Base-by-base conservation (phyloP, 495 filamentous ascomycete species). In the Aspergillus nanangensis region DNA sequence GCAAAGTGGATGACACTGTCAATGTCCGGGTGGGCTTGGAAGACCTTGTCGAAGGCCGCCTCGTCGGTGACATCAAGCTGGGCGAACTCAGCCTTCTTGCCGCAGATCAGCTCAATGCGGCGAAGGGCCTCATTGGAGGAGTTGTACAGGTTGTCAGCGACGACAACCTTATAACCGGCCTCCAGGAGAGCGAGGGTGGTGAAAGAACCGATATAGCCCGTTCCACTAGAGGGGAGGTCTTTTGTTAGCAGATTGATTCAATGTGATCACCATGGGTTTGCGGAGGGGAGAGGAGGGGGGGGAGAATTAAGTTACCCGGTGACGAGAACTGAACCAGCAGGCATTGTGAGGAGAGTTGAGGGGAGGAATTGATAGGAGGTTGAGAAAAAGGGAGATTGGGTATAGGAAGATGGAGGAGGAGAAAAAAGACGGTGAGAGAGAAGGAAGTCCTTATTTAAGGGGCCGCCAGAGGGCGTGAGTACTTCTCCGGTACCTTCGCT, bases 1-100 rank as follows among this genome's bases (percentile, higher is more conserved):
- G 93, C 94, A 64, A 98, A 98, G 73, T 98, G 93, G 49, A 98
- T 96, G 38, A 96, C 93, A 64, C 87, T 94, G 77, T 95, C 89
- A 61, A 98, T 95, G 55, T 89, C 83, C 22, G 90, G 88, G 70
- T 97, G 87, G 39, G 83, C 87, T 50, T 79, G 74, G 64, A 98
- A 96, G 50, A 96, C 86, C 60, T 84, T 81, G 71, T 96, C 88
- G 47, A 97, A 81, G 24, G 71, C 83, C 27, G 78, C 76, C 65
- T 90, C 82, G 62, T 95, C 79, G 48, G 90, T 95, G 58, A 98
- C 78, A 71, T 98, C 92, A 57, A 84, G 73, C 62, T 94, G 70
- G 70, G 86, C 80, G 69, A 96, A 97, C 40, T 77, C 75, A 34
- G 94, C 89, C 56, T 83, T 82, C 75, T 91, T 95, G 65, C 91